Evolutionary conservation across 225 moss, liverwort and hornwort genomes (phyloP), one percentile per base, ranked within the genome.

Genomic region (Pleurozium schreberi): DNA sequence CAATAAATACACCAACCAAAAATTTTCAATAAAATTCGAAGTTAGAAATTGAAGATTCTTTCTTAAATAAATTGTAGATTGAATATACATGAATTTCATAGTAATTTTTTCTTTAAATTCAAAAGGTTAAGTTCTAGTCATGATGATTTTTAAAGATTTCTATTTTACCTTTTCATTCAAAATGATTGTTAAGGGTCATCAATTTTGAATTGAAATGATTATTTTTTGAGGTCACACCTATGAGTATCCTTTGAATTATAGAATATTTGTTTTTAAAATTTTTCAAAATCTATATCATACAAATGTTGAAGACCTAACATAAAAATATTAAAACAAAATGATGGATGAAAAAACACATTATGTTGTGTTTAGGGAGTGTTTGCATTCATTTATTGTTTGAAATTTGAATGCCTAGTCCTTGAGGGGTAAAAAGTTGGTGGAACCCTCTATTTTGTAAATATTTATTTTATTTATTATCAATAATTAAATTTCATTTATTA

Each of bases 211-310:
- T 43, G 0, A 43, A 27, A 40, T 25, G 15, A 9, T 42, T 43
- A 27, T 16, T 43, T 70, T 27, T 27, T 70, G 42, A 43, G 0
- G 42, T 15, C 1, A 70, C 0, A 27, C 5, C 15, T 71, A 71
- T 3, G 0, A 9, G 0, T 3, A 15, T 0, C 9, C 5, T 42
- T 71, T 43, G 27, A 16, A 43, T 26, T 27, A 26, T 9, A 43
- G 9, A 26, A 42, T 71, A 43, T 71, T 71, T 9, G 5, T 5
- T 26, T 26, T 23, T 12, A 1, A 42, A 9, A 16, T 0, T 27
- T 5, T 71, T 71, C 2, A 71, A 14, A 27, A 71, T 27, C 5
- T 16, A 43, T 15, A 42, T 3, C 8, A 0, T 17, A 17, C 16
- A 43, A 71, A 28, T 27, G 3, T 27, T 71, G 3, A 43, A 16